Evolutionary conservation across 1,284 basidiomycete species (phyloP), one percentile per base, ranked within the genome.

Genomic region (Binderoboletus segoi): DNA sequence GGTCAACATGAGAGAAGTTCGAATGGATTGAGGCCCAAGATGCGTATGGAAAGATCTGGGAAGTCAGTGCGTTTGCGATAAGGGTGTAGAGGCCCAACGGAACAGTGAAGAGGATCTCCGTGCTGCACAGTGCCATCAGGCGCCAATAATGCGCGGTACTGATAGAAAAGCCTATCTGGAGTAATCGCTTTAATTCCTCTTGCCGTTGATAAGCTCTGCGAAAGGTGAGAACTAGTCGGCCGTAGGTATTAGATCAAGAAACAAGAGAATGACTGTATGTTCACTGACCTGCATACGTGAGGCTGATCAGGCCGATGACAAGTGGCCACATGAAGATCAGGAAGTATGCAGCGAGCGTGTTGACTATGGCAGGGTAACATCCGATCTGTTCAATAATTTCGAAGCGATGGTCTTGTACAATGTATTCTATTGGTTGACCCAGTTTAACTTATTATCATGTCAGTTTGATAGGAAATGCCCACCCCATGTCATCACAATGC

Each of bases 381-480:
- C 86, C 85, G 32, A 85, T 59, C 52, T 84, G 77, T 69, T 87
- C 82, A 35, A 75, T 74, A 49, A 88, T 82, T 57, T 82, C 67
- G 66, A 79, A 88, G 23, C 85, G 81, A 64, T 83, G 79, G 3
- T 6, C 57, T 66, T 68, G 33, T 38, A 38, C 37, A 10, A 38
- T 16, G 16, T 63, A 70, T 7, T 57, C 68, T 67, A 28, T 49
- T 18, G 7, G 1, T 50, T 16, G 4, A 28, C 5, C 51, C 10
- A 56, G 30, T 23, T 8, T 11, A 4, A 23, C 3, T 28, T 16
- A 2, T 18, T 15, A 47, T 4, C 15, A 3, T 0, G 15, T 40
- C 16, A 10, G 1, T 32, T 13, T 0, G 18, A 40, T 4, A 12
- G 30, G 37, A 41, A 5, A 15, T 12, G 70, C 76, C 59, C 53